Evolutionary conservation across 305 asterid species (phyloP).

Genomic region (Fraxinus floribunda): DNA sequence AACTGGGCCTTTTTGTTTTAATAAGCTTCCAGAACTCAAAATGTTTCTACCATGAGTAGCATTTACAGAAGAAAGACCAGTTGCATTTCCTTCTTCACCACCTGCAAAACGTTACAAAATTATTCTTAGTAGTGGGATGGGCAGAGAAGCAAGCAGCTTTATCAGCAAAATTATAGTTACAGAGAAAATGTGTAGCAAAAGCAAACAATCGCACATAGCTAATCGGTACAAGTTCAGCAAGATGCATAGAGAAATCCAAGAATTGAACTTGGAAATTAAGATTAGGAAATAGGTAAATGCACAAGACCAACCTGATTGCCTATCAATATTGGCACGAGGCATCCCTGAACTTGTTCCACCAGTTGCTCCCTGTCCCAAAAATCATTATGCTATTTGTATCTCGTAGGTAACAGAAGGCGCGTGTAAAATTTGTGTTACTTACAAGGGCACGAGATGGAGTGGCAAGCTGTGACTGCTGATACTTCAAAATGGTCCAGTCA

Average conservation of each 20-base stretch:
- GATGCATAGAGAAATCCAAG: constrained; percentile 4
- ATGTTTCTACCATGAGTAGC: constrained; percentile 48
- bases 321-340: constrained; percentile 52
- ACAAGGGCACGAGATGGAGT: constrained; percentile 75
- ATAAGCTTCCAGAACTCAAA: constrained; percentile 55
- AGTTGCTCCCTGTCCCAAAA: constrained; percentile 54
- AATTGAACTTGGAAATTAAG: neutral
- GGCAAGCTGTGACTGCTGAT: constrained; percentile 75
- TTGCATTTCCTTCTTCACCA: constrained; percentile 58
- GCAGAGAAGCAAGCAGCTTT: constrained; percentile 11
- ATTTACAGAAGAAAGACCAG: constrained; percentile 49
- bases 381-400: constrained; percentile 19
- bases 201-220: neutral
- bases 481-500: constrained; percentile 86
- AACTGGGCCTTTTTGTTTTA: constrained; percentile 57
- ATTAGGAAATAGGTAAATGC: neutral
- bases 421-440: constrained; percentile 31
- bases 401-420: constrained; percentile 8
- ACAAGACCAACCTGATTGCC: constrained; percentile 52
- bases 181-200: neutral
- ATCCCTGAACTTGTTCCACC: constrained; percentile 72
- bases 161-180: neutral
- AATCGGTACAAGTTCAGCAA: neutral
- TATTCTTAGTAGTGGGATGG: neutral
- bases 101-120: constrained; percentile 42